phyloP scores from a whole-genome alignment of 1,284 basidiomycete genomes.

The Stygiomarasmius scandens region DNA sequence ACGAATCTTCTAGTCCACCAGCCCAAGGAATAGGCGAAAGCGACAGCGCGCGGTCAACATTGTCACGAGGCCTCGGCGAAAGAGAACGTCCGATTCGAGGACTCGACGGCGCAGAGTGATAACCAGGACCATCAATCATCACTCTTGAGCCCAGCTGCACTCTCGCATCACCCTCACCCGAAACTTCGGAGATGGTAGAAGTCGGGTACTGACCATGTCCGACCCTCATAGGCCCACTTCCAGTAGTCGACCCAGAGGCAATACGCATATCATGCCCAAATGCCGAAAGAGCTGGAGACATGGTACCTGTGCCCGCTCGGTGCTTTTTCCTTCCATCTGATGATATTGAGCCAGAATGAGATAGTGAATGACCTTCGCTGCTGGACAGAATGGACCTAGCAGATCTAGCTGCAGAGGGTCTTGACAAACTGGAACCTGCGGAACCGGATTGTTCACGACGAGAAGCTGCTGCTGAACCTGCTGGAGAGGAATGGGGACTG shows the following conservation, averaged over 20 bases:
- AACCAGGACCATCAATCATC: not conserved
- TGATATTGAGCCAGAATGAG: constrained; percentile 52
- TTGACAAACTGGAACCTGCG: constrained; percentile 47
- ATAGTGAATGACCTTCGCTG: constrained; percentile 41
- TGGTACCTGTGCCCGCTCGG: constrained; percentile 15
- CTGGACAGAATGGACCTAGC: constrained; percentile 2
- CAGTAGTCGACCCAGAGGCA: not conserved
- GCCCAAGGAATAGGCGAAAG: constrained; percentile 34
- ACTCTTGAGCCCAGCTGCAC: not conserved
- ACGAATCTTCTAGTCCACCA: constrained; percentile 35
- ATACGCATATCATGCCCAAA: constrained; percentile 21
- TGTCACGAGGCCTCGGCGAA: not conserved
- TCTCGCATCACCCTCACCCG: not conserved
- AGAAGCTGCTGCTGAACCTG: constrained; percentile 53
- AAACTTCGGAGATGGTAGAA: constrained; percentile 2
- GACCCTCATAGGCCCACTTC: constrained; percentile 13
- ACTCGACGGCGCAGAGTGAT: not conserved
- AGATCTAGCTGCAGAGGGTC: constrained; percentile 42
- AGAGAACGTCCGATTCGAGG: not conserved
- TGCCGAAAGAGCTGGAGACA: constrained; percentile 37
- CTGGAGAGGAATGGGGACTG: constrained; percentile 43
- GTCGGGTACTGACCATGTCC: constrained; percentile 2
- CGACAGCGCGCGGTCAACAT: constrained; percentile 9
- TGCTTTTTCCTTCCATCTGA: constrained; percentile 45
- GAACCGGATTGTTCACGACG: constrained; percentile 38